A percentile compares a stretch with the other conserved stretches of the same genome.
phyloP scores from a whole-genome alignment of 805 yeast genomes.

The Naumovozyma castellii region DNA sequence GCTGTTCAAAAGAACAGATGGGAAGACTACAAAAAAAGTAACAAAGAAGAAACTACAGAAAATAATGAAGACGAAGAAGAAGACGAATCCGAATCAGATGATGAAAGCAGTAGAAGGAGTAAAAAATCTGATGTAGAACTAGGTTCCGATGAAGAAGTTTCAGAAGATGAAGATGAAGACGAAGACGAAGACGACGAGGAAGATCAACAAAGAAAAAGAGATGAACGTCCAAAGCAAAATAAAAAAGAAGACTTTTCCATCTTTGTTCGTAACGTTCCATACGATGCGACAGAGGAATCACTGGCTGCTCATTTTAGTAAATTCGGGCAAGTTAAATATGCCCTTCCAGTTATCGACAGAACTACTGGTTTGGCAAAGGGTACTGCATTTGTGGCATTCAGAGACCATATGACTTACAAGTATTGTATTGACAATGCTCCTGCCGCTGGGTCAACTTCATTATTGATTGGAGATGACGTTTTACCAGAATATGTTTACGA shows the following conservation, averaged over 20 bases:
- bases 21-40: slow-evolving; percentile 47
- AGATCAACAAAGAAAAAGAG: slow-evolving; percentile 25
- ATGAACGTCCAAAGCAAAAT: slow-evolving; percentile 37
- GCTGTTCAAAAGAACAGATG: slow-evolving; percentile 85
- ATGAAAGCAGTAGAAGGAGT: slow-evolving; percentile 30
- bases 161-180: slow-evolving; percentile 22
- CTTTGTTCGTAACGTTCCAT: slow-evolving; percentile 88
- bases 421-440: slow-evolving; percentile 77
- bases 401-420: slow-evolving; percentile 47
- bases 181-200: slow-evolving; percentile 29
- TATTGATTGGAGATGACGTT: slow-evolving; percentile 86
- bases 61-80: slow-evolving; percentile 35
- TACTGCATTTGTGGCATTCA: slow-evolving; percentile 89
- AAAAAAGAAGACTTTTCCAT: slow-evolving; percentile 63
- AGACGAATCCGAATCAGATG: slow-evolving; percentile 30
- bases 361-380: slow-evolving; percentile 84
- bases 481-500: slow-evolving; percentile 82
- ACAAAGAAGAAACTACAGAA: slow-evolving; percentile 32
- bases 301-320: slow-evolving; percentile 65
- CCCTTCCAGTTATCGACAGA: slow-evolving; percentile 84
- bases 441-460: slow-evolving; percentile 47
- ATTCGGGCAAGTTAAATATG: slow-evolving; percentile 86
- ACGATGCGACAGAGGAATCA: slow-evolving; percentile 79
- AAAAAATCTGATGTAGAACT: slow-evolving; percentile 30
- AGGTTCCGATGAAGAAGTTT: slow-evolving; percentile 28